A percentile compares a stretch with the other conserved stretches of the same genome.
phyloP scores from a whole-genome alignment of 441 rosid species.

The Brassica hybrid region DNA sequence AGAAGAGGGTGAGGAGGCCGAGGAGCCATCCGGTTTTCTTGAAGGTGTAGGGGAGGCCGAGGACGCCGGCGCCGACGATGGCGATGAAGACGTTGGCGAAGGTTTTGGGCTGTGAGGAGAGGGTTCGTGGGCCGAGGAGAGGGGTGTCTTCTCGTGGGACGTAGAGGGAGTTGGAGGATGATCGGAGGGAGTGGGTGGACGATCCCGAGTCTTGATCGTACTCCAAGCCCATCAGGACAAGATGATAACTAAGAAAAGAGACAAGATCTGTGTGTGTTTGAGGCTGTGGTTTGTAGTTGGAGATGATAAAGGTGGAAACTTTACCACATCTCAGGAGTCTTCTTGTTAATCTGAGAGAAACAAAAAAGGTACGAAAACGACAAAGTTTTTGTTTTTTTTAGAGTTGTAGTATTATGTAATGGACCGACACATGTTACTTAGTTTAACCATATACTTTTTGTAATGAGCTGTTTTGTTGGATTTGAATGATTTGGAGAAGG shows the following conservation, averaged over 20 bases:
- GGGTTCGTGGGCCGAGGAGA: constrained; percentile 49
- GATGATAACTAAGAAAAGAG: too few relatives aligned
- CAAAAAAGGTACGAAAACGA: not conserved
- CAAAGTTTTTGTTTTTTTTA: not conserved
- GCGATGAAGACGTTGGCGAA: constrained; percentile 78
- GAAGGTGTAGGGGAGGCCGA: constrained; percentile 72
- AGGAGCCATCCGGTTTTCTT: constrained; percentile 64
- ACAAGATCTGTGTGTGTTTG: not conserved
- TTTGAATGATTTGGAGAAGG: not conserved
- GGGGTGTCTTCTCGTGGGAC: constrained; percentile 63
- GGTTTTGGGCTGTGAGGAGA: constrained; percentile 63
- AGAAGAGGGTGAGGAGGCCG: constrained; percentile 54
- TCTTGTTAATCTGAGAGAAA: not conserved
- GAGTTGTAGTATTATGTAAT: not conserved
- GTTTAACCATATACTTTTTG: not conserved
- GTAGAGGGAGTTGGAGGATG: constrained; percentile 61
- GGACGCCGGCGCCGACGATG: constrained; percentile 77
- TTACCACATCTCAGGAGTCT: constrained; percentile 9
- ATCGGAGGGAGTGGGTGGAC: constrained; percentile 62
- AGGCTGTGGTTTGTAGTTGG: constrained; percentile 10
- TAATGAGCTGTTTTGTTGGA: constrained; percentile 15
- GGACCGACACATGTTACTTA: constrained; percentile 27
- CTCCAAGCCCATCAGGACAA: constrained; percentile 31
- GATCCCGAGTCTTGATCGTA: constrained; percentile 66
- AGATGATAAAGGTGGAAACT: not conserved